These are phyloP conservation scores for Colletotrichum godetiae DNA, from an alignment of 2,329 filamentous ascomycete species.

Conservation along the genomic window DNA sequence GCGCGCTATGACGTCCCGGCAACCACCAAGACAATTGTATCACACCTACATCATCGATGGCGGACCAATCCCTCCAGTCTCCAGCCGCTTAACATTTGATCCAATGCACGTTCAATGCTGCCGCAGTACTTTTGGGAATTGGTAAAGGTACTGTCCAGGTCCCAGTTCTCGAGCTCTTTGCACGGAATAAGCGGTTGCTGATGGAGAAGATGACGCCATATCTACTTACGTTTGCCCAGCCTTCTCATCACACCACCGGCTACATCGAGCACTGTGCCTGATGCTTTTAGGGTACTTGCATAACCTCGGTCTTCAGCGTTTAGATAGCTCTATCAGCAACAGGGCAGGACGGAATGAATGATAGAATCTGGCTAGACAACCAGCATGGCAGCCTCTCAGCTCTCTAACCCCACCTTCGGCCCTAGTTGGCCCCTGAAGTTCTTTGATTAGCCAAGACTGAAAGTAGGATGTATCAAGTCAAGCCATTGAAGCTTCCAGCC, in stretches of 20 bases:
- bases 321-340: neutral
- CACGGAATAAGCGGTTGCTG: neutral
- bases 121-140: neutral
- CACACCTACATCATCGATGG: conserved; percentile 36
- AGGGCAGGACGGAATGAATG: neutral
- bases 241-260: neutral
- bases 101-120: neutral
- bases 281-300: neutral
- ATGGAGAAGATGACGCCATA: conserved; percentile 18
- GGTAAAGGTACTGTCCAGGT: conserved; percentile 4
- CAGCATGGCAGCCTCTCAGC: no score
- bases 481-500: no score
- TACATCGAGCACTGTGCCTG: neutral
- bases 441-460: no score
- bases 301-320: conserved; percentile 17
- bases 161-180: neutral
- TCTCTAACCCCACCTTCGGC: no score
- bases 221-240: conserved; percentile 1
- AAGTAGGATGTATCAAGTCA: neutral
- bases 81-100: neutral
- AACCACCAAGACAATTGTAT: conserved; percentile 31
- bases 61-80: neutral
- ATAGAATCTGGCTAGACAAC: neutral
- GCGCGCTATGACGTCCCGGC: conserved; percentile 30
- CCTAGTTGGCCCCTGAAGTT: no score